Evolutionary conservation across 164 flowering plant species (phyloP), one percentile per base, ranked within the genome.

Genomic region (Santalum album): DNA sequence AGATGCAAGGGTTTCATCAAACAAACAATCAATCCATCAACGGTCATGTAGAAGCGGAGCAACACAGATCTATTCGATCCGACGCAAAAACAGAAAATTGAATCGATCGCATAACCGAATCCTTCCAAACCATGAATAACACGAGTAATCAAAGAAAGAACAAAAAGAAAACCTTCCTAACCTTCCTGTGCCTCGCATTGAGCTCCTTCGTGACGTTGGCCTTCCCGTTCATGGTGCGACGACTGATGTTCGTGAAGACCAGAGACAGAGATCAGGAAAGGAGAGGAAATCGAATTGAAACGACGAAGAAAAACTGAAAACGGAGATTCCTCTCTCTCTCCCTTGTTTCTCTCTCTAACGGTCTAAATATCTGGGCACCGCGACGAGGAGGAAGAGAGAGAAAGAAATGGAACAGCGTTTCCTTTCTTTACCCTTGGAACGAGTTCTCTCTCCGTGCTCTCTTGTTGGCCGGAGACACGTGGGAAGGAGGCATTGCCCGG

Each of bases 131-230:
- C 12, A 3, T 11, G 42, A 38, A 38, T 16, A 0, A 9, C 14
- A 38, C 42, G 16, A 38, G 42, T 11, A 9, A 4, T 9, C 11
- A 7, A 11, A 55, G 27, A 44, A 14, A 3, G 24, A 25, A 14
- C 15, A 3, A n/a, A 36, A 15, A 24, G 18, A 12, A 14, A 25
- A 43, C 1, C 12, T 3, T 23, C 2, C 12, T 3, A 38, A 80
- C 86, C 82, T 80, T 80, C 64, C 71, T 65, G 64, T 80, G 86
- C 66, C 29, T 69, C 59, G 81, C 81, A 57, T 80, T 80, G 51
- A 80, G 83, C 75, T 80, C 86, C 46, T 78, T 78, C 48, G 82
- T 50, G 20, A 80, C 86, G 70, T 56, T 72, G 38, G 86, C 86
- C 64, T 80, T 80, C 71, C 68, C 74, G 66, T 80, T 80, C 86